Percentiles rank a stretch among this genome's conserved stretches.
Evolutionary conservation across 2,329 filamentous ascomycete species (phyloP).

Genomic region (Kalmusia sp.): DNA sequence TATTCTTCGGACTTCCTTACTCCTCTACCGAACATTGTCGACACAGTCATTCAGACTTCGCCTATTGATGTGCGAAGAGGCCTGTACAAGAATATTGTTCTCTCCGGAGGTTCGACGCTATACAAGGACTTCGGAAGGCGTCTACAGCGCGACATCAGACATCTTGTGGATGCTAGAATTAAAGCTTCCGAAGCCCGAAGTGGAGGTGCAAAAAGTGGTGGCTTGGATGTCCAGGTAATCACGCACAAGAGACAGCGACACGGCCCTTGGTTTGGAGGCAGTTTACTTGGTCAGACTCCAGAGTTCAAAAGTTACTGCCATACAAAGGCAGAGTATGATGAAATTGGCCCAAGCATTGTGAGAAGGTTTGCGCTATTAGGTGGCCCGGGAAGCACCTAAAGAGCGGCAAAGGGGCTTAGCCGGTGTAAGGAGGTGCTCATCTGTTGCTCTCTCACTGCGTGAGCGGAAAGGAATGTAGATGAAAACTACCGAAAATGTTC

Average conservation of each 20-base stretch:
- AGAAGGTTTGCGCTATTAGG: slow-evolving; percentile 92
- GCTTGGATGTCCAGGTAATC: slow-evolving; percentile 95
- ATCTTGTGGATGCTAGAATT: slow-evolving; percentile 92
- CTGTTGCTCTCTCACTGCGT: neutral
- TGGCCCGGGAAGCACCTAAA: slow-evolving; percentile 80
- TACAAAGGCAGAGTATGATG: slow-evolving; percentile 77
- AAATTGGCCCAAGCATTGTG: slow-evolving; percentile 95
- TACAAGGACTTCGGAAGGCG: slow-evolving; percentile 98
- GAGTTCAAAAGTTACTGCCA: slow-evolving; percentile 99
- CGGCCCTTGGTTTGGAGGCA: slow-evolving; percentile 98
- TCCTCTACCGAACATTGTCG: slow-evolving; percentile 90
- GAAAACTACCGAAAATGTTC: neutral
- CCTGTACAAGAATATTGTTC: slow-evolving; percentile 99
- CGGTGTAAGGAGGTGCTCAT: too few relatives aligned
- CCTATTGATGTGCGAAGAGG: slow-evolving; percentile 97
- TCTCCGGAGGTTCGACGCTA: slow-evolving; percentile 94
- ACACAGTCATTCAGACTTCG: slow-evolving; percentile 95
- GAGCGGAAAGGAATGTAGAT: neutral
- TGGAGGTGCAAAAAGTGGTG: slow-evolving; percentile 90
- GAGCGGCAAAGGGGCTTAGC: too few relatives aligned
- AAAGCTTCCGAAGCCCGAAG: slow-evolving; percentile 89
- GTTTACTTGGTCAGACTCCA: slow-evolving; percentile 92
- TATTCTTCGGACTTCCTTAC: slow-evolving; percentile 99
- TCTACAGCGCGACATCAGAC: slow-evolving; percentile 95
- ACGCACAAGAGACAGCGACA: slow-evolving; percentile 97